These are phyloP conservation scores for Brachypodium distachyon DNA, from an alignment of 202 grass and related monocot genomes.

Conservation along the genomic window DNA sequence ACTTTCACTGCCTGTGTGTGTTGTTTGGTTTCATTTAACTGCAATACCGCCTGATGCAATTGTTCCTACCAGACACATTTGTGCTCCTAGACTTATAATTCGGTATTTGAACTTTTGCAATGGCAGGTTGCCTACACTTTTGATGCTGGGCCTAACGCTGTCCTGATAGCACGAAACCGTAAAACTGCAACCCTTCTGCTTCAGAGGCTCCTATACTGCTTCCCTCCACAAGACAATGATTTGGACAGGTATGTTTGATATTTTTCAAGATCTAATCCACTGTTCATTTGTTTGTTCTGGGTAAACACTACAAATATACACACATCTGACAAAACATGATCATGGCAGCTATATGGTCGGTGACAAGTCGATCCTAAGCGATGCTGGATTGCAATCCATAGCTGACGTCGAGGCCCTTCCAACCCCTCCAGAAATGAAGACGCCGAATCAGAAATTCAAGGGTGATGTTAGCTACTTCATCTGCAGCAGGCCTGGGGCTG, in stretches of 20 bases:
- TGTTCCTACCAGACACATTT: not conserved
- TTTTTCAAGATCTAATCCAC: not conserved
- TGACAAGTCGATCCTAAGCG: constrained; percentile 71
- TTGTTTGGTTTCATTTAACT: not conserved
- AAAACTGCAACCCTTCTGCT: constrained; percentile 64
- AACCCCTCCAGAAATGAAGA: constrained; percentile 52
- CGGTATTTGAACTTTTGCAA: not conserved
- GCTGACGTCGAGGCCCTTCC: constrained; percentile 58
- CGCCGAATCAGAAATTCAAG: constrained; percentile 32
- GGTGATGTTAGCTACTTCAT: constrained; percentile 89
- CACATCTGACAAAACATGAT: constrained; percentile 1
- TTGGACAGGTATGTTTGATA: constrained; percentile 45
- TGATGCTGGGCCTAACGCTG: constrained; percentile 86
- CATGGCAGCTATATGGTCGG: constrained; percentile 64
- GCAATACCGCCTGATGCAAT: not conserved
- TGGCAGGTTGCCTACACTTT: constrained; percentile 85
- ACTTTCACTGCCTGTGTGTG: not conserved
- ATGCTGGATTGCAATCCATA: constrained; percentile 56
- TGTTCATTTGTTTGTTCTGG: not conserved
- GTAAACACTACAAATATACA: not conserved
- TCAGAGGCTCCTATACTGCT: constrained; percentile 60
- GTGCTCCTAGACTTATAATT: not conserved
- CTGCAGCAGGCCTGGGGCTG: constrained; percentile 71
- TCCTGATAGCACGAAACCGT: constrained; percentile 70
- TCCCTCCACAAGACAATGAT: constrained; percentile 69